These are phyloP conservation scores for Curvularia eragrostidis DNA, from an alignment of 2,329 filamentous ascomycete species.

Conservation along the genomic window DNA sequence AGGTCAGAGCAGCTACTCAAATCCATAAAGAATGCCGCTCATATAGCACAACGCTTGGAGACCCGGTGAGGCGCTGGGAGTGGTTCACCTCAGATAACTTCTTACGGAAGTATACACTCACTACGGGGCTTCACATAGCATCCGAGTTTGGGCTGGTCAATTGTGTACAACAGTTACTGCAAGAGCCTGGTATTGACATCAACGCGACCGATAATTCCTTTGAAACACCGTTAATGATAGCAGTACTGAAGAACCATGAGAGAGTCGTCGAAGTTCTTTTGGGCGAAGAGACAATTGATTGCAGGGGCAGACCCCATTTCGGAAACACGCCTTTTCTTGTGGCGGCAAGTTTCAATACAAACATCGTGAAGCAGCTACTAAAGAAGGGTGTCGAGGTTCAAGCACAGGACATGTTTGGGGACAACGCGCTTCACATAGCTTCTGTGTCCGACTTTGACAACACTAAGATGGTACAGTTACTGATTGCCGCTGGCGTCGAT, in stretches of 20 bases:
- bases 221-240: not conserved
- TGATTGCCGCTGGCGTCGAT: not conserved
- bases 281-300: not conserved
- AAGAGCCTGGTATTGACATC: not conserved
- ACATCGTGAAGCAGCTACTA: not conserved
- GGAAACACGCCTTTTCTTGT: not conserved
- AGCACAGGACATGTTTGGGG: not conserved
- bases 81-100: too few species aligned
- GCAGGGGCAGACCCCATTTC: not conserved
- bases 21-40: not conserved
- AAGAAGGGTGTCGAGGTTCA: not conserved
- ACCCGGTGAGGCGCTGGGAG: too few species aligned
- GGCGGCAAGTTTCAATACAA: not conserved
- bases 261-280: not conserved
- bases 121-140: not conserved
- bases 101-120: not conserved
- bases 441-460: not conserved
- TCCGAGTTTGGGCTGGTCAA: not conserved
- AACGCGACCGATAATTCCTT: not conserved
- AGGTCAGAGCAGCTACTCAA: not conserved
- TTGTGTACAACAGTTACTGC: not conserved
- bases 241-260: not conserved
- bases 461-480: not conserved
- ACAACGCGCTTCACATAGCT: not conserved
- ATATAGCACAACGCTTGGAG: too few species aligned